Base-by-base conservation (phyloP, 2,329 filamentous ascomycete species). In the Whalleya microplaca region DNA sequence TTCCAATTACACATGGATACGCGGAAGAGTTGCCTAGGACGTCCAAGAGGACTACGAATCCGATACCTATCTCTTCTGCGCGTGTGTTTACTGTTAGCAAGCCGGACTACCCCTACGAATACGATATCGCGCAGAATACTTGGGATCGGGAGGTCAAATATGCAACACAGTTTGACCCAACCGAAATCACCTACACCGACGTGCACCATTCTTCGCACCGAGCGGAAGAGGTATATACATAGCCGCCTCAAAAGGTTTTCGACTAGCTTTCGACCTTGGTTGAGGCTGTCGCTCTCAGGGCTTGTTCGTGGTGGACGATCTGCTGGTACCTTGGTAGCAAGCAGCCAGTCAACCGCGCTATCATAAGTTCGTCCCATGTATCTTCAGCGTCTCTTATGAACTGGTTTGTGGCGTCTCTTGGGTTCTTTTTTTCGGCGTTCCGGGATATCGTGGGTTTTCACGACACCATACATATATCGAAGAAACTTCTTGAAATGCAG, bases 401-500 rank as follows among this genome's bases (percentile, higher is more conserved):
- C 10, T 27, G 9, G 3, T 37, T 37, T 14, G 32, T 6, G 5
- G 9, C 10, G 10, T 37, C 32, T 37, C 32, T 12, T 21, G 18
- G 18, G 20, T 46, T 49, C 53, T 41, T 18, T 56, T n/a, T 51
- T 55, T 48, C 19, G 67, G 67, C 61, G 62, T 65, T 67, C 19
- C 59, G 58, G 40, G 54, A 56, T 48, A 59, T 58, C n/a, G 48
- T 55, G 42, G 53, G 37, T 53, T 23, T 46, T 56, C 50, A 59
- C 53, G 59, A 56, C 54, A 61, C 52, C 56, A 51, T 53, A 53
- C 54, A 59, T 40, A 59, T 51, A 58, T 41, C 59, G 55, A 55
- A 60, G 56, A 64, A 66, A 61, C 20, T 60, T 55, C 20, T 61
- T 54, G 62, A 64, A 50, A 67, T 66, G 59, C 67, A 69, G 66